phyloP scores from a whole-genome alignment of 495 filamentous ascomycete species.

The Oidiodendron maius region DNA sequence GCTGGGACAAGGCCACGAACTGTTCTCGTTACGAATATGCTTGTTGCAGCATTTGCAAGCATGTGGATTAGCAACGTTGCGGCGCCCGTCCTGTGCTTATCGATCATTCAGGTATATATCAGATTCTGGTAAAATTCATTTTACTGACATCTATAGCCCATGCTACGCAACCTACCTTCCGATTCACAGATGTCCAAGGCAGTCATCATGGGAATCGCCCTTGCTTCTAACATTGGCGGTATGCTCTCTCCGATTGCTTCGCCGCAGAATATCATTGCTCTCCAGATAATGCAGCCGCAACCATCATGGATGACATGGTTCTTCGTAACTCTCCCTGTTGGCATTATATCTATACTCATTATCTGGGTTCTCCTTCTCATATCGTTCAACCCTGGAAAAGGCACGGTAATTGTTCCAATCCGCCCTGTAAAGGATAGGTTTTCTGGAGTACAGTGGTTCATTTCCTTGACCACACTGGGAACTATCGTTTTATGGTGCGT shows the following conservation, averaged over 20 bases:
- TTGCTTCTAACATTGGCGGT: constrained; percentile 92
- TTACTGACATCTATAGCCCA: constrained; percentile 49
- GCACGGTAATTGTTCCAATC: constrained; percentile 88
- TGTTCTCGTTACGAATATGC: constrained; percentile 94
- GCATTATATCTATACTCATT: constrained; percentile 78
- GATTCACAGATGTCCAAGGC: constrained; percentile 92
- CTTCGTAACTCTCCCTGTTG: constrained; percentile 89
- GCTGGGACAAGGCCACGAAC: constrained; percentile 83
- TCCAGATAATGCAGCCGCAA: constrained; percentile 87
- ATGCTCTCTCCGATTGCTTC: constrained; percentile 95
- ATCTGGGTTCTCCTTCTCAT: constrained; percentile 85
- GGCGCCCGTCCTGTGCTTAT: constrained; percentile 96
- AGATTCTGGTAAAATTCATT: background rate
- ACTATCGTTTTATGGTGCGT: constrained; percentile 93
- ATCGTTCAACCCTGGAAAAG: constrained; percentile 77
- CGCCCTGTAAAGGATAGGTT: constrained; percentile 82
- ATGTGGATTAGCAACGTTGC: constrained; percentile 99
- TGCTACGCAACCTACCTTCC: constrained; percentile 84
- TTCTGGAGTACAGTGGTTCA: constrained; percentile 89
- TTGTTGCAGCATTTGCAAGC: constrained; percentile 92
- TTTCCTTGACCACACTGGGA: constrained; percentile 71
- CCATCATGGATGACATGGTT: constrained; percentile 96
- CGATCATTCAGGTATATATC: constrained; percentile 78
- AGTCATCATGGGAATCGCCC: constrained; percentile 91
- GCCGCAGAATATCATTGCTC: constrained; percentile 93